Percentiles rank a stretch among this genome's conserved stretches.
These are phyloP conservation scores for Cytospora mali DNA, from an alignment of 2,329 filamentous ascomycete genomes.

Conservation along the genomic window DNA sequence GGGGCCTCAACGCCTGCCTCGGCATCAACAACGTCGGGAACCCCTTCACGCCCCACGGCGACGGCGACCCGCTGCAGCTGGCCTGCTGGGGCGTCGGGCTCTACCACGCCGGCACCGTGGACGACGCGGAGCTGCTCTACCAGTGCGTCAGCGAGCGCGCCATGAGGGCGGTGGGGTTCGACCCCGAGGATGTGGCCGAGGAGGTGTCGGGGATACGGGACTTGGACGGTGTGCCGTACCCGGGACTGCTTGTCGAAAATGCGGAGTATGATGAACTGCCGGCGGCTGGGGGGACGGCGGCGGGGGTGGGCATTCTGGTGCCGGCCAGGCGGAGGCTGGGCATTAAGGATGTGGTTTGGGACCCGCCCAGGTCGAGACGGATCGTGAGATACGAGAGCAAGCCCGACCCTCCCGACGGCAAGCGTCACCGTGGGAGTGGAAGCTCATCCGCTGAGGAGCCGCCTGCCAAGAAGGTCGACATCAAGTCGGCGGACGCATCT, in stretches of 20 bases:
- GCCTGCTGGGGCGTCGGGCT: constrained; percentile 66
- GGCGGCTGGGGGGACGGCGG: not conserved
- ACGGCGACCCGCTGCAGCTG: constrained; percentile 64
- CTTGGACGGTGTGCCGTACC: constrained; percentile 14
- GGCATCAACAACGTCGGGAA: constrained; percentile 75
- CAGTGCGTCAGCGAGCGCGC: constrained; percentile 42
- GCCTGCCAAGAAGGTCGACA: not conserved
- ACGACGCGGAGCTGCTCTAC: constrained; percentile 60
- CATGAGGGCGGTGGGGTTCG: constrained; percentile 39
- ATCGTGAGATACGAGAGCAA: constrained; percentile 18
- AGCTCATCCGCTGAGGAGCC: no score
- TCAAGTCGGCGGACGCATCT: not conserved
- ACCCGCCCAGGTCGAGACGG: constrained; percentile 39
- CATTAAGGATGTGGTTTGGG: constrained; percentile 43
- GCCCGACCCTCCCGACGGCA: no score
- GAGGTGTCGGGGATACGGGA: not conserved
- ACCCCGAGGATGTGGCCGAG: not conserved
- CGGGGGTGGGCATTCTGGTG: constrained; percentile 7
- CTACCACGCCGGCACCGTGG: constrained; percentile 66
- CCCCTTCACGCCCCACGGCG: constrained; percentile 72
- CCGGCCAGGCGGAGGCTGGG: constrained; percentile 36
- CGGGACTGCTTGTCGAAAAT: constrained; percentile 37
- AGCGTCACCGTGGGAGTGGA: not conserved
- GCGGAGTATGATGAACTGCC: constrained; percentile 31
- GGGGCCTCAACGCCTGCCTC: constrained; percentile 61